Conservation (phyloP, 2,329 filamentous ascomycete species). For the Cercospora beticola region DNA sequence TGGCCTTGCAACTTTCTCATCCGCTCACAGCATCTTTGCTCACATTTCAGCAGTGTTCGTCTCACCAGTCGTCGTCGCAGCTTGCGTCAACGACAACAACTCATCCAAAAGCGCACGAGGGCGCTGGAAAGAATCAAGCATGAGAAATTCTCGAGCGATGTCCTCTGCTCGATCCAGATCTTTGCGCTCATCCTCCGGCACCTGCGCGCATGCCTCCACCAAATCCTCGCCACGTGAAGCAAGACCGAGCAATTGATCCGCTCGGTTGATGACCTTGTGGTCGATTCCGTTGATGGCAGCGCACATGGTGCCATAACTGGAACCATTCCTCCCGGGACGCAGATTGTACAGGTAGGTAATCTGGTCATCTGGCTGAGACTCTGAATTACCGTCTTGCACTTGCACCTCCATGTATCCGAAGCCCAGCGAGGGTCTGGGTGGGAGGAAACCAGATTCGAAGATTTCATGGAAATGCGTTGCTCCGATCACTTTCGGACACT, state of each 20-base stretch:
- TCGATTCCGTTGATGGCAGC: slow-evolving; percentile 85
- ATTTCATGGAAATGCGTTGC: slow-evolving; percentile 71
- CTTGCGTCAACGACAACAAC: slow-evolving; percentile 35
- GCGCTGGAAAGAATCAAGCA: slow-evolving; percentile 38
- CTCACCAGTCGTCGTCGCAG: neutral
- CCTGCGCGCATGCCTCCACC: slow-evolving; percentile 65
- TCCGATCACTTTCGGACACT: slow-evolving; percentile 59
- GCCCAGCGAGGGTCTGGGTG: slow-evolving; percentile 50
- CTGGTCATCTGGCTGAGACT: slow-evolving; percentile 57
- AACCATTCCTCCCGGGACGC: slow-evolving; percentile 64
- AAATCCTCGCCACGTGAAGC: slow-evolving; percentile 74
- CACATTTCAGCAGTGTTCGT: neutral
- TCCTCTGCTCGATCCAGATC: slow-evolving; percentile 65
- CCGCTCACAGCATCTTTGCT: neutral
- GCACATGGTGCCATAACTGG: slow-evolving; percentile 82
- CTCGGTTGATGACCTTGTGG: slow-evolving; percentile 67
- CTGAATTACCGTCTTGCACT: slow-evolving; percentile 51
- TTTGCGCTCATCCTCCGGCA: slow-evolving; percentile 63
- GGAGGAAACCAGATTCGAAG: slow-evolving; percentile 63
- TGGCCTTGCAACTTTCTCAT: neutral
- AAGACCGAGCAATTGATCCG: slow-evolving; percentile 69
- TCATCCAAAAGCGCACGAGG: slow-evolving; percentile 41
- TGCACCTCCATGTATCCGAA: slow-evolving; percentile 73
- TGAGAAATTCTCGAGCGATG: slow-evolving; percentile 47
- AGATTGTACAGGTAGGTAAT: slow-evolving; percentile 39